Evolutionary conservation across 164 flowering plant species (phyloP).

Genomic region (Magnolia officinalis): DNA sequence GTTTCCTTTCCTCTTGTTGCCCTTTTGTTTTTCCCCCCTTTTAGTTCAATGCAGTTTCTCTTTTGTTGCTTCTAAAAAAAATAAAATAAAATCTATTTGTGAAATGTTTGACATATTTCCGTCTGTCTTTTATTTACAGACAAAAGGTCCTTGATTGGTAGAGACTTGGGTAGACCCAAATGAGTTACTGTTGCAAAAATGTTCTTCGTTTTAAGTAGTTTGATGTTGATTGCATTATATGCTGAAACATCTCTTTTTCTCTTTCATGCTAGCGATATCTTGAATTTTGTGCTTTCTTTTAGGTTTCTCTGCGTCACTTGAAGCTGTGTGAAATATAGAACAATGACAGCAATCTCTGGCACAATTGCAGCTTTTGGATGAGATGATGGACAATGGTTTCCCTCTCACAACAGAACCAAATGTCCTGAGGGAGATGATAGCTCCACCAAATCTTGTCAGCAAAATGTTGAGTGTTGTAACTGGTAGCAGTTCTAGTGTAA

Average conservation of each 20-base stretch:
- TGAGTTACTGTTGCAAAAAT: no score
- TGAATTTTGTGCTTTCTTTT: neutral
- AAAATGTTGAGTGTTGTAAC: conserved; percentile 93
- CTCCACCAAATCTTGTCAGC: conserved; percentile 92
- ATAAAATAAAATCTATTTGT: no score
- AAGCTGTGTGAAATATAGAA: conserved; percentile 13
- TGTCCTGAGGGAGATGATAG: conserved; percentile 89
- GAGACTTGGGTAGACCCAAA: no score
- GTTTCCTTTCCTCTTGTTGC: no score
- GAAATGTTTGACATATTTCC: no score
- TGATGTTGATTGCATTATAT: no score
- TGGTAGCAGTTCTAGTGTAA: conserved; percentile 83
- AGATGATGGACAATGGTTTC: conserved; percentile 99
- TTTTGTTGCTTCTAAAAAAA: no score
- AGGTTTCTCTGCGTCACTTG: conserved; percentile 1
- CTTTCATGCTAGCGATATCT: conserved; percentile 4
- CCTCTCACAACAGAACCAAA: conserved; percentile 96
- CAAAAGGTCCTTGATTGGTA: no score
- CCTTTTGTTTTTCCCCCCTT: no score
- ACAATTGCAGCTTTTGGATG: conserved; percentile 86
- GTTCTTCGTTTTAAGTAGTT: no score
- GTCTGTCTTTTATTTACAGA: no score
- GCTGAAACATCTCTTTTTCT: neutral
- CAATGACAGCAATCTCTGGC: conserved; percentile 21
- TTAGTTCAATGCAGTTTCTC: no score